Conservation (phyloP, 2,329 filamentous ascomycete genomes). For the Gremmenia infestans region DNA sequence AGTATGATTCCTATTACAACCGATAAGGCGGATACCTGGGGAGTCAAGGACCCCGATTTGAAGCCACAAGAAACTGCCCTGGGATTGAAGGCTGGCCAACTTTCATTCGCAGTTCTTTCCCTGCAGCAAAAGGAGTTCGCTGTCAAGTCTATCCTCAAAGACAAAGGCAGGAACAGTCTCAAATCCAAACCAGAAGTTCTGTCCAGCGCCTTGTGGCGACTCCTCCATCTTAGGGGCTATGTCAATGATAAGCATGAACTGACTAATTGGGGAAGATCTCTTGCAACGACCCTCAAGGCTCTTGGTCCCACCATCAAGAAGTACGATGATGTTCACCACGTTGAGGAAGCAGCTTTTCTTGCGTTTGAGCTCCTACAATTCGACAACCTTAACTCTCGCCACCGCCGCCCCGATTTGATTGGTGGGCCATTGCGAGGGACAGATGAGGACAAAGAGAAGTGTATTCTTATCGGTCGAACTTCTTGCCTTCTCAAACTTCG, state of each 20-base stretch:
- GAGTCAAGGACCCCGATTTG: slow-evolving; percentile 55
- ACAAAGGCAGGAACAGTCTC: slow-evolving; percentile 29
- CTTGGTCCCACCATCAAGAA: slow-evolving; percentile 49
- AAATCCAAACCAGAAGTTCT: slow-evolving; percentile 65
- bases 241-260: slow-evolving; percentile 73
- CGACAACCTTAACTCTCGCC: slow-evolving; percentile 68
- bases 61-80: slow-evolving; percentile 40
- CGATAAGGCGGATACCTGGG: slow-evolving; percentile 57
- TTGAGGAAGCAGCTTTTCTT: slow-evolving; percentile 75
- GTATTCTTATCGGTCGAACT: slow-evolving; percentile 79
- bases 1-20: slow-evolving; percentile 46
- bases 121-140: slow-evolving; percentile 67
- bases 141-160: slow-evolving; percentile 57
- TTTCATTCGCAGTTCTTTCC: slow-evolving; percentile 59
- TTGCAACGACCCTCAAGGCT: slow-evolving; percentile 63
- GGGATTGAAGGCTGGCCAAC: slow-evolving; percentile 38
- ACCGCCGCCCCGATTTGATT: slow-evolving; percentile 49
- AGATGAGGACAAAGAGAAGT: slow-evolving; percentile 71
- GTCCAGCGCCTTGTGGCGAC: slow-evolving; percentile 77
- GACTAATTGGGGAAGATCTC: slow-evolving; percentile 76
- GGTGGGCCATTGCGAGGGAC: slow-evolving; percentile 51
- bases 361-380: slow-evolving; percentile 82
- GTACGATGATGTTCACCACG: slow-evolving; percentile 37
- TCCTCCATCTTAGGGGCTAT: slow-evolving; percentile 85
- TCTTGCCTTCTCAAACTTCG: slow-evolving; percentile 77